Conservation (phyloP, 2,329 filamentous ascomycete genomes). For the Phoma sp. region DNA sequence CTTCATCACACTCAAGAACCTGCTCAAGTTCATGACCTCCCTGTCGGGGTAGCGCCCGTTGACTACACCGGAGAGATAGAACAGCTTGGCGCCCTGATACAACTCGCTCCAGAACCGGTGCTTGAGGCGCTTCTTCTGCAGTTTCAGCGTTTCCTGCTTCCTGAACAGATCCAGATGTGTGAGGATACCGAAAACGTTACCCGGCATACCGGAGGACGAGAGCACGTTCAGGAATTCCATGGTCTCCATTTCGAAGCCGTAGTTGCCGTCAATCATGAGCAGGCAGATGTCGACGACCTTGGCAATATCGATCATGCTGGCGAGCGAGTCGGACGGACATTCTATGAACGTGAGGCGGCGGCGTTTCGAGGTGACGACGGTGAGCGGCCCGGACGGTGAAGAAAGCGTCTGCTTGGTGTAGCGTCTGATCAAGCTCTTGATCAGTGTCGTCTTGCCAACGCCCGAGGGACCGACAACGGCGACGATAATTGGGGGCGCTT, state of each 20-base stretch:
- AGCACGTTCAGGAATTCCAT: constrained; percentile 99
- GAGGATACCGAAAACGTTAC: constrained; percentile 96
- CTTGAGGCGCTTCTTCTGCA: constrained; percentile 95
- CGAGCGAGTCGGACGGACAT: constrained; percentile 91
- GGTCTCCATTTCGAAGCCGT: constrained; percentile 99
- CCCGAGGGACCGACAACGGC: constrained; percentile 94
- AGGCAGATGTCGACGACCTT: constrained; percentile 98
- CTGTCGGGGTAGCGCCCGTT: constrained; percentile 97
- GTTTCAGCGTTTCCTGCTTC: constrained; percentile 88
- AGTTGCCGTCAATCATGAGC: constrained; percentile 98
- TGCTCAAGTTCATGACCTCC: constrained; percentile 92
- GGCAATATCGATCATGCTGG: constrained; percentile 94
- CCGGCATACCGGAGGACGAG: constrained; percentile 94
- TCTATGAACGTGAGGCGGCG: constrained; percentile 94
- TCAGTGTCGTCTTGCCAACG: constrained; percentile 90
- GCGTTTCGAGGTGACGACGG: constrained; percentile 94
- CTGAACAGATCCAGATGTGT: constrained; percentile 95
- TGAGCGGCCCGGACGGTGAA: constrained; percentile 88
- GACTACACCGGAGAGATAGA: constrained; percentile 94
- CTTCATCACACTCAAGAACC: constrained; percentile 98
- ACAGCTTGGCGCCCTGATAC: constrained; percentile 95
- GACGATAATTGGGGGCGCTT: constrained; percentile 91
- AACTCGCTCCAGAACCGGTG: constrained; percentile 95
- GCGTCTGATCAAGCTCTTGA: constrained; percentile 91
- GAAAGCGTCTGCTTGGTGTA: constrained; percentile 96